A percentile compares a stretch with the other conserved stretches of the same genome.
These are phyloP conservation scores for Elymus sibiricus DNA, from an alignment of 176 grass and related monocot genomes.

Conservation along the genomic window DNA sequence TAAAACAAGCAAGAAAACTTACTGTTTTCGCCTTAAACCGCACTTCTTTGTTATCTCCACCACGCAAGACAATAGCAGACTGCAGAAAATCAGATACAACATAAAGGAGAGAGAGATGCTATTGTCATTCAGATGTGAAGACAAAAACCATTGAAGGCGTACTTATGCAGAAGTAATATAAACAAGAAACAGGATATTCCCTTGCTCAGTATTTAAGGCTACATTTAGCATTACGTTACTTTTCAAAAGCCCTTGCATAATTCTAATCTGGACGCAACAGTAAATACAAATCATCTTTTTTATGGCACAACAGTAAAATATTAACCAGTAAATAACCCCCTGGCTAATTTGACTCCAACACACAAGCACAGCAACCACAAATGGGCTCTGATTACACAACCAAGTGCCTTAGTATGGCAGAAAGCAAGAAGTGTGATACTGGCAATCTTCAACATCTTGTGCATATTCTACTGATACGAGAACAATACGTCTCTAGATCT, in stretches of 20 bases:
- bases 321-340: neutral
- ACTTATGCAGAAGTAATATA: too few species aligned
- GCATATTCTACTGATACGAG: neutral
- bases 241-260: too few species aligned
- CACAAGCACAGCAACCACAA: neutral
- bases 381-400: neutral
- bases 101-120: neutral
- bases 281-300: too few species aligned
- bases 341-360: neutral
- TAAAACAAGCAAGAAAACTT: too few species aligned
- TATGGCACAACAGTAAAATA: too few species aligned
- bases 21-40: conserved; percentile 73
- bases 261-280: too few species aligned
- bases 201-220: too few species aligned
- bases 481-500: neutral
- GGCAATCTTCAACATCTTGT: neutral
- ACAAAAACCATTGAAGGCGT: too few species aligned
- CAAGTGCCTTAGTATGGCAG: neutral
- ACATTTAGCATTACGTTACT: too few species aligned
- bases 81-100: conserved; percentile 35
- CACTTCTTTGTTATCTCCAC: conserved; percentile 62
- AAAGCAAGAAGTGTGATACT: neutral
- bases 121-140: too few species aligned
- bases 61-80: conserved; percentile 48
- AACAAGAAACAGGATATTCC: too few species aligned